Evolutionary conservation across 352 stramenopile genomes (phyloP).

Genomic region (Phytophthora vignae): DNA sequence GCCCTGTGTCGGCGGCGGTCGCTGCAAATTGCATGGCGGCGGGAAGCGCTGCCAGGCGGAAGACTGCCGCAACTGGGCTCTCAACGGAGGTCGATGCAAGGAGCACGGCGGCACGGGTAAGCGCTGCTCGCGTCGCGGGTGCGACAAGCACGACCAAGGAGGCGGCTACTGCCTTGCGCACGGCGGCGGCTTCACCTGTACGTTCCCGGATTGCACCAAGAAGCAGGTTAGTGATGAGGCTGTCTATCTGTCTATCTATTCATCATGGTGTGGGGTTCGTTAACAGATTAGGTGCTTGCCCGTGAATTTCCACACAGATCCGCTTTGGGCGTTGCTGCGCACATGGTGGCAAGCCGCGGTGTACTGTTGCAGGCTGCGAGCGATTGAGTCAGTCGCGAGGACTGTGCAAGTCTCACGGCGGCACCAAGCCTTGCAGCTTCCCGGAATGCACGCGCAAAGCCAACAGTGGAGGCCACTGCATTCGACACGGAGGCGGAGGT

Average conservation of each 20-base stretch:
- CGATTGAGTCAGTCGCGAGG: slow-evolving; percentile 68
- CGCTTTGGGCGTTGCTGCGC: slow-evolving; percentile 79
- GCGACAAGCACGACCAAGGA: slow-evolving; percentile 84
- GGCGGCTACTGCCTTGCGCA: slow-evolving; percentile 80
- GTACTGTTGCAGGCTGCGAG: slow-evolving; percentile 70
- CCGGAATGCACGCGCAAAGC: slow-evolving; percentile 70
- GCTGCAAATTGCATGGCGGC: slow-evolving; percentile 76
- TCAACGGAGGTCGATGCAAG: slow-evolving; percentile 78
- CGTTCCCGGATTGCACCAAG: slow-evolving; percentile 75
- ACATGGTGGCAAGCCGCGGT: slow-evolving; percentile 78
- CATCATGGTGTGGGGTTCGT: neutral
- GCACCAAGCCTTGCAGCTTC: slow-evolving; percentile 68
- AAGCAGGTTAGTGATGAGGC: slow-evolving; percentile 59
- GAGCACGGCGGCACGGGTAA: slow-evolving; percentile 76
- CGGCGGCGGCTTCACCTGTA: slow-evolving; percentile 76
- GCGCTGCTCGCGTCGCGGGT: slow-evolving; percentile 68
- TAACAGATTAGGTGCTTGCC: slow-evolving; percentile 10
- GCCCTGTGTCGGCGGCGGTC: slow-evolving; percentile 73
- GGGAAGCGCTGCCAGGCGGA: slow-evolving; percentile 61
- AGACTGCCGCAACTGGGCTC: slow-evolving; percentile 66
- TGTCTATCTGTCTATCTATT: neutral
- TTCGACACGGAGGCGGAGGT: slow-evolving; percentile 79
- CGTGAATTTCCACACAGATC: slow-evolving; percentile 38
- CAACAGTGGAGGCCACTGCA: slow-evolving; percentile 84
- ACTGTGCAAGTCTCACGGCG: slow-evolving; percentile 86